Conservation (phyloP, 2,329 filamentous ascomycete genomes). For the Fusarium guadeloupense region DNA sequence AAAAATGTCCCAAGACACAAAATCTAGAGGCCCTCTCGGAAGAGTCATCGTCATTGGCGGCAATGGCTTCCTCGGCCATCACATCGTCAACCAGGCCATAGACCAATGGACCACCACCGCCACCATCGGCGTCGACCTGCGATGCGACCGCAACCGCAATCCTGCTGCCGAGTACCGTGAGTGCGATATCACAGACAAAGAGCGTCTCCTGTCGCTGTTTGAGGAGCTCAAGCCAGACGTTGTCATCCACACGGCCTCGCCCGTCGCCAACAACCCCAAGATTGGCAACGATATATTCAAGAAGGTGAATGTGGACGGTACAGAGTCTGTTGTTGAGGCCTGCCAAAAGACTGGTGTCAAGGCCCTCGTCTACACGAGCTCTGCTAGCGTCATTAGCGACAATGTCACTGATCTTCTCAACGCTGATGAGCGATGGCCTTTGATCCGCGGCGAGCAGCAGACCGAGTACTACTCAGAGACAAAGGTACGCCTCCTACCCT, state of each 20-base stretch:
- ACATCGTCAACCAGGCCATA: conserved; percentile 79
- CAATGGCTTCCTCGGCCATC: conserved; percentile 85
- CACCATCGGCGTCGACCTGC: conserved; percentile 78
- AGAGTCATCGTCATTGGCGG: conserved; percentile 82
- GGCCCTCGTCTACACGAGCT: conserved; percentile 90
- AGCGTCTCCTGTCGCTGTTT: conserved; percentile 70
- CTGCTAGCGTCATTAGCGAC: conserved; percentile 86
- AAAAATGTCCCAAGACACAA: conserved; percentile 13
- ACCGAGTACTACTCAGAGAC: conserved; percentile 89
- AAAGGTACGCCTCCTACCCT: conserved; percentile 66
- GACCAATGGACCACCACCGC: conserved; percentile 59
- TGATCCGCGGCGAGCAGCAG: conserved; percentile 75
- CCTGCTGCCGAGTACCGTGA: conserved; percentile 71
- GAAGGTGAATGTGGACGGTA: conserved; percentile 90
- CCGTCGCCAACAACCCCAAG: conserved; percentile 64
- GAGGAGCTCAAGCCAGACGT: conserved; percentile 75
- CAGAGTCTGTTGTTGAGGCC: conserved; percentile 78
- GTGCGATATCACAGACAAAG: conserved; percentile 77
- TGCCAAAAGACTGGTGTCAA: conserved; percentile 76
- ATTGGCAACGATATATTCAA: conserved; percentile 71
- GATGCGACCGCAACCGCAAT: conserved; percentile 74
- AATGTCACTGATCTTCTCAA: conserved; percentile 81
- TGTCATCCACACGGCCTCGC: conserved; percentile 90
- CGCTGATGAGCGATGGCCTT: conserved; percentile 84
- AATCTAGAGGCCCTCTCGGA: conserved; percentile 61